Conservation (phyloP, 306 rosid genomes). For the Dalbergia cultrata region DNA sequence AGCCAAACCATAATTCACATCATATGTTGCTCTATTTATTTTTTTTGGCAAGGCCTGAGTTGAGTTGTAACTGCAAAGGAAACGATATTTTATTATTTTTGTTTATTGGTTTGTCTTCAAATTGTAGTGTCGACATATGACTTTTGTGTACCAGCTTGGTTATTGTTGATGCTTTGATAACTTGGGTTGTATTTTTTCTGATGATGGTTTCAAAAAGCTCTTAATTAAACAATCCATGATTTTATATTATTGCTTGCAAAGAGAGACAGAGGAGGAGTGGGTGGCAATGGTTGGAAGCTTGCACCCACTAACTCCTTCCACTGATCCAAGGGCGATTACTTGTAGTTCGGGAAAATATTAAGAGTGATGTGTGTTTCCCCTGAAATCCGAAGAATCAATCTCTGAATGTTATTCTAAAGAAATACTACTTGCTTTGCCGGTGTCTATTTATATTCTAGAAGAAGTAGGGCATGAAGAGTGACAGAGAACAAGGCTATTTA, state of each 20-base stretch:
- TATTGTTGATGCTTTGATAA: background rate
- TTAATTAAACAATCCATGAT: background rate
- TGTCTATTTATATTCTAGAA: constrained; percentile 23
- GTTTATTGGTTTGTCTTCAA: too few species aligned
- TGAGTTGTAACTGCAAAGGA: background rate
- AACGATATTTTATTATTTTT: too few species aligned
- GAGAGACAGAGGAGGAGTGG: background rate
- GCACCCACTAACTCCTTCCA: background rate
- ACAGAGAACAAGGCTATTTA: background rate
- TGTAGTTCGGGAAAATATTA: background rate
- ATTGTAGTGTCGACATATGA: too few species aligned
- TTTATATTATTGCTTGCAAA: background rate
- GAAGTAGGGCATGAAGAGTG: constrained; percentile 3
- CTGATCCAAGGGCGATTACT: background rate
- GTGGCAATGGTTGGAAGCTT: background rate
- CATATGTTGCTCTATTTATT: background rate
- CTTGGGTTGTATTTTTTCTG: background rate
- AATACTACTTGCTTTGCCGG: background rate
- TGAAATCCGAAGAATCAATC: background rate
- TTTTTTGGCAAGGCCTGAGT: background rate
- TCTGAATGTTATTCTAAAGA: constrained; percentile 9
- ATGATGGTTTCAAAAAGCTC: constrained; percentile 11
- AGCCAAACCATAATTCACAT: background rate
- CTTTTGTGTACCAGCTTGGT: background rate
- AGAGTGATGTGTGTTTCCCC: background rate